Percentiles rank a stretch among this genome's conserved stretches.
Evolutionary conservation across 2,329 filamentous ascomycete species (phyloP).

Genomic region (Diaporthe nobilis): DNA sequence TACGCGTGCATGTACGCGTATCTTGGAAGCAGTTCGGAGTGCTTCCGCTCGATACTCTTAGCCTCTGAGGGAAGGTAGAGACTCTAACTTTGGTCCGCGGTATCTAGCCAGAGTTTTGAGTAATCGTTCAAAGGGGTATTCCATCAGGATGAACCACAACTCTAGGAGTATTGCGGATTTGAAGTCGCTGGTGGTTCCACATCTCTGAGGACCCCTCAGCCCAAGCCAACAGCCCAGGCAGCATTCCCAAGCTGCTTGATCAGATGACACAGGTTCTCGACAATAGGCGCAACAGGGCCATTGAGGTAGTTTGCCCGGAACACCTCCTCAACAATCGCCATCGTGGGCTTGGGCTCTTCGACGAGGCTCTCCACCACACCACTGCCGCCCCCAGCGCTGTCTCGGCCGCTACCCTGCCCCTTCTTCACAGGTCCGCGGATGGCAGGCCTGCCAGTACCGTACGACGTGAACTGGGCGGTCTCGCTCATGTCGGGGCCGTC

Average conservation of each 20-base stretch:
- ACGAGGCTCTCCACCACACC: conserved; percentile 58
- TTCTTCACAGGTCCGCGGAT: conserved; percentile 56
- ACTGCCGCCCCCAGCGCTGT: conserved; percentile 41
- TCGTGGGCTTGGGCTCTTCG: conserved; percentile 70
- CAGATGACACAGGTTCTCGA: conserved; percentile 76
- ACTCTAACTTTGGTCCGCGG: not conserved
- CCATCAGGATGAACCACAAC: not conserved
- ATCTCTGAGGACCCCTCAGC: conserved; percentile 30
- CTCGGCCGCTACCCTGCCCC: conserved; percentile 39
- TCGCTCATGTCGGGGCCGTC: conserved; percentile 67
- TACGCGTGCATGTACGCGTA: not conserved
- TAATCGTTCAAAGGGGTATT: not conserved
- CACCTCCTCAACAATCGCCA: conserved; percentile 70
- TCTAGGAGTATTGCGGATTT: not conserved
- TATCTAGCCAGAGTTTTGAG: not conserved
- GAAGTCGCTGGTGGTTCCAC: not conserved
- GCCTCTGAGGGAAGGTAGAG: not conserved
- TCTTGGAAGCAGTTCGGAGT: not conserved
- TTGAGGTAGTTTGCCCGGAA: conserved; percentile 66
- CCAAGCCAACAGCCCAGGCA: conserved; percentile 55
- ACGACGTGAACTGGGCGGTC: conserved; percentile 69
- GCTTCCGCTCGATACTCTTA: not conserved
- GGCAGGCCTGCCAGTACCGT: conserved; percentile 68
- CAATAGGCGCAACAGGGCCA: conserved; percentile 69
- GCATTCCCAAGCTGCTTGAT: conserved; percentile 72